phyloP scores from a whole-genome alignment of 148 eudicot genomes.

The Hydrangea macrophylla region DNA sequence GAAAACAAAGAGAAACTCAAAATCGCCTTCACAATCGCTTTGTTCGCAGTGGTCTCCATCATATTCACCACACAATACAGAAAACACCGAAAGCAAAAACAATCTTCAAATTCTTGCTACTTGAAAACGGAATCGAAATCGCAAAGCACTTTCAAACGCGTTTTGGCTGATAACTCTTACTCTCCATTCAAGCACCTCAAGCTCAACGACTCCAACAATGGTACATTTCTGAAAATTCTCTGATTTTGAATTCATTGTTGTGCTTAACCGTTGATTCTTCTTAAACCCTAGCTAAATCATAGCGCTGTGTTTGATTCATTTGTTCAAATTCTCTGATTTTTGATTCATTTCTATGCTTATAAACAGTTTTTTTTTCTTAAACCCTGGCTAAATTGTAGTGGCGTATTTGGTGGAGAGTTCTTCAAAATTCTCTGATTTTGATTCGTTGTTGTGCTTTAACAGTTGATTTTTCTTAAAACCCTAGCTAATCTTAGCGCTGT shows the following conservation, averaged over 20 bases:
- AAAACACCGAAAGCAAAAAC: constrained; percentile 27
- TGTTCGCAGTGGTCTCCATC: constrained; percentile 31
- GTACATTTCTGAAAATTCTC: constrained; percentile 15
- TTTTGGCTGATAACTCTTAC: constrained; percentile 83
- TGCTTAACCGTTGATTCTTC: too few relatives aligned
- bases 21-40: constrained; percentile 35
- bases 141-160: constrained; percentile 63
- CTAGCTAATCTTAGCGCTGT: too few relatives aligned
- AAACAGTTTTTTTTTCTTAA: too few relatives aligned
- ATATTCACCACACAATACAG: constrained; percentile 28
- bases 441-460: too few relatives aligned
- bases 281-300: too few relatives aligned
- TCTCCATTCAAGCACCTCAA: constrained; percentile 76
- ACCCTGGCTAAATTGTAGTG: too few relatives aligned
- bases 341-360: too few relatives aligned
- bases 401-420: too few relatives aligned
- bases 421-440: background rate
- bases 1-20: constrained; percentile 29
- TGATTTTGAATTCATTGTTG: background rate
- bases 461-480: too few relatives aligned
- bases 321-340: too few relatives aligned
- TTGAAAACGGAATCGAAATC: constrained; percentile 57
- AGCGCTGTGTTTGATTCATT: too few relatives aligned
- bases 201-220: constrained; percentile 16
- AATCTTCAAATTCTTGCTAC: constrained; percentile 44